Percentiles rank a stretch among this genome's conserved stretches.
phyloP scores from a whole-genome alignment of 495 filamentous ascomycete genomes.

The Daldinia bambusicola region DNA sequence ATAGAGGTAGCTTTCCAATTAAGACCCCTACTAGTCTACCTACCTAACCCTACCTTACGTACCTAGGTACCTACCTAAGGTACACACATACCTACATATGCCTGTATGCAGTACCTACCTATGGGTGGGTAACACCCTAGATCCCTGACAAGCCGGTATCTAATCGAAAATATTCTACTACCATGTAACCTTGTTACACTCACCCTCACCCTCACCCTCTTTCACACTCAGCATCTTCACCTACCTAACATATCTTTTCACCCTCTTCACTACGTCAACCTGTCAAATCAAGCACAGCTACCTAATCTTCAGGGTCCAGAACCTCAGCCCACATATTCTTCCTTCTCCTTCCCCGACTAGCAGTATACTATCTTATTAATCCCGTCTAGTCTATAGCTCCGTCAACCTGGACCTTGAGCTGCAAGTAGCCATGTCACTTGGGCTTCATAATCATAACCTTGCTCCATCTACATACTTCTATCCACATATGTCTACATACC shows the following conservation, averaged over 20 bases:
- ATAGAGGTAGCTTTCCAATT: not conserved
- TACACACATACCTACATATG: too few relatives aligned
- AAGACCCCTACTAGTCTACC: not conserved
- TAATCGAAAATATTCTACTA: not conserved
- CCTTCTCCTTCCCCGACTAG: slow-evolving; percentile 29
- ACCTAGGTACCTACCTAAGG: not conserved
- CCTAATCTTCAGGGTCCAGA: slow-evolving; percentile 29
- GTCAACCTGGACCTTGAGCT: slow-evolving; percentile 21
- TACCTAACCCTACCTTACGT: not conserved
- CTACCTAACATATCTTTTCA: too few relatives aligned
- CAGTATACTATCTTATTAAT: slow-evolving; percentile 12
- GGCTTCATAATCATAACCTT: slow-evolving; percentile 11
- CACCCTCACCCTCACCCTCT: slow-evolving; percentile 22
- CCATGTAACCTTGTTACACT: slow-evolving; percentile 6
- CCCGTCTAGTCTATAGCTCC: slow-evolving; percentile 26
- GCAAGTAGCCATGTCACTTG: slow-evolving; percentile 33
- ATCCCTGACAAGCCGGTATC: slow-evolving; percentile 7
- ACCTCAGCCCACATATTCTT: slow-evolving; percentile 11
- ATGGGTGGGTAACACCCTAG: slow-evolving; percentile 4
- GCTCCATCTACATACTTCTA: not conserved
- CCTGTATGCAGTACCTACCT: too few relatives aligned
- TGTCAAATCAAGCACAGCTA: slow-evolving; percentile 20
- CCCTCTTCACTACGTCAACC: slow-evolving; percentile 16
- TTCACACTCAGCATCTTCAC: slow-evolving; percentile 9
- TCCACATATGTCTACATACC: slow-evolving; percentile 11